Base-by-base conservation (phyloP, 108 stramenopile genomes). In the Chaetoceros muelleri region DNA sequence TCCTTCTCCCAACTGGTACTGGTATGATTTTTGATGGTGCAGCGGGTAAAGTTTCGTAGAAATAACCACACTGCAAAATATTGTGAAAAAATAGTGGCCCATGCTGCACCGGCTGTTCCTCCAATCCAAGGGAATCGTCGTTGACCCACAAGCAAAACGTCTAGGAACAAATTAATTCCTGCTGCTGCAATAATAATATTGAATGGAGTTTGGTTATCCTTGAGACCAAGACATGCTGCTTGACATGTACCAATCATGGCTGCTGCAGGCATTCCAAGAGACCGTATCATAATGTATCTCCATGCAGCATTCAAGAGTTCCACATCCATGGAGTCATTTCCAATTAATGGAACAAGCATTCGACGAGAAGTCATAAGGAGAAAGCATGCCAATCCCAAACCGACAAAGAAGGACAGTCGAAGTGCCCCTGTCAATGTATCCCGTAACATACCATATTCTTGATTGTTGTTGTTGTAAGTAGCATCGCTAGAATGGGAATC, bases 81-180 rank as follows among this genome's bases (percentile, higher is more conserved):
- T 46, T 87, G 91, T 25, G 81, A 80, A 50, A 88, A 72, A 21
- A 81, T 80, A 1, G 91, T 93, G 1, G 91, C 91, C 91, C 91
- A 93, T 19, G 91, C 86, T 8, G 87, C 91, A 27, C 91, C 91
- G 0, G 85, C 82, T 0, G 84, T 75, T 5, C 91, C 91, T 23
- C 87, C 84, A 46, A 90, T 68, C 66, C 69, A 72, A 0, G 70
- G 61, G 13, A 10, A 13, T 57, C 78, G 57, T 1, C 52, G 44
- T 19, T 57, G 51, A 2, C 84, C 74, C 0, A 90, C 88, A 55
- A 92, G 72, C 1, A 74, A 25, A 20, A 72, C 60, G 62, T 92
- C 90, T 5, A 82, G 80, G 5, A 79, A 60, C 49, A 84, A 80
- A 52, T 92, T 92, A 52, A 87, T 76, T 1, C 81, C 47, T 1